Base-by-base conservation (phyloP, 352 stramenopile species). In the Saprolegnia parasitica region DNA sequence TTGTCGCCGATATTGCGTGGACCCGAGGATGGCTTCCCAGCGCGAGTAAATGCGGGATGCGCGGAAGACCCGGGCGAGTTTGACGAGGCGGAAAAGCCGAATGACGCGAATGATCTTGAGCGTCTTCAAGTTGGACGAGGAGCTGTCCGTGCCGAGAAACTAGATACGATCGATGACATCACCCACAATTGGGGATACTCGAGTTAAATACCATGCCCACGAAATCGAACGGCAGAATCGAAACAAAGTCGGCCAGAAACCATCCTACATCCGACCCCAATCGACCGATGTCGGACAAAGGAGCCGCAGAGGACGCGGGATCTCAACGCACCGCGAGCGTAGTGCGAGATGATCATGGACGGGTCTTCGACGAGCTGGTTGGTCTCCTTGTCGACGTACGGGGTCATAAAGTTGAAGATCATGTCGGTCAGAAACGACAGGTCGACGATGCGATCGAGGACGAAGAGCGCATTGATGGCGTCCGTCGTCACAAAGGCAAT, bases 171-270 rank as follows among this genome's bases (percentile, higher is more conserved):
- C n/a, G n/a, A n/a, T n/a, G n/a, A n/a, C n/a, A n/a, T n/a, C n/a
- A n/a, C n/a, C n/a, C n/a, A n/a, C n/a, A n/a, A n/a, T n/a, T n/a
- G n/a, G n/a, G n/a, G n/a, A n/a, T n/a, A n/a, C n/a, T n/a, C n/a
- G n/a, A n/a, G n/a, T n/a, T n/a, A n/a, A n/a, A n/a, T 24, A 73
- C 61, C 63, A 72, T 68, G n/a, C 68, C 55, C 35, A 67, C 24
- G 16, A 70, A 29, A 24, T 73, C 68, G 50, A 71, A 73, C 24
- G 68, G 68, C 35, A 73, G 24, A 50, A 68, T 73, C 29, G 68
- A 73, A 2, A 73, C 47, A 50, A 73, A 73, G 39, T 73, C 68
- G n/a, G 65, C 24, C n/a, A 70, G 4, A 50, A 73, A 73, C 68
- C 57, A 71, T 15, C 68, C 68, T 70, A 61, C 26, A 5, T 35